These are phyloP conservation scores for Plantago coronopus DNA, from an alignment of 305 asterid species.

Conservation along the genomic window DNA sequence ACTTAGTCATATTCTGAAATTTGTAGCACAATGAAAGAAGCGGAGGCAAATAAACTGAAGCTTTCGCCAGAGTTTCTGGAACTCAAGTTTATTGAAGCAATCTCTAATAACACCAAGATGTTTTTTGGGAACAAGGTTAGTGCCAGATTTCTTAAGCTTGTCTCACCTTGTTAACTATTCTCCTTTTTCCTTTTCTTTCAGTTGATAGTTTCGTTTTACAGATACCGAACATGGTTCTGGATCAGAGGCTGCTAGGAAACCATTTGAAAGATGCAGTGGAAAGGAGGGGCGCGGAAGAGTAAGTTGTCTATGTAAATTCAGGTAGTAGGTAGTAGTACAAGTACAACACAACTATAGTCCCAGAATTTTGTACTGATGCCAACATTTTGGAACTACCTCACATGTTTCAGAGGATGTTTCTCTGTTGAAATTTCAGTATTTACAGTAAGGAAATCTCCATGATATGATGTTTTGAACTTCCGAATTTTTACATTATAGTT, in stretches of 20 bases:
- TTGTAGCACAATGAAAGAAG: constrained; percentile 74
- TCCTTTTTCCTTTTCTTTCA: constrained; percentile 8
- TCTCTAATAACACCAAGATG: constrained; percentile 87
- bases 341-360: neutral
- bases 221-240: constrained; percentile 82
- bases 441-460: too few species aligned
- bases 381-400: too few species aligned
- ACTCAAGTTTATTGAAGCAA: constrained; percentile 82
- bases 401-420: too few species aligned
- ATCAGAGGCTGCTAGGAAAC: constrained; percentile 80
- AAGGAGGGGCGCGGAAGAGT: constrained; percentile 28
- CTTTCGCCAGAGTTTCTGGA: constrained; percentile 83
- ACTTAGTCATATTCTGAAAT: constrained; percentile 19
- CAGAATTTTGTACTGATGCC: neutral
- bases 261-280: constrained; percentile 43
- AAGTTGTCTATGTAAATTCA: neutral
- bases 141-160: neutral
- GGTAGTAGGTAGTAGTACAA: neutral
- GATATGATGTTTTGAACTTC: too few species aligned
- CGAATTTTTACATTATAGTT: too few species aligned
- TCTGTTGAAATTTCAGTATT: too few species aligned
- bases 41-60: constrained; percentile 87
- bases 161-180: neutral
- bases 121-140: constrained; percentile 87
- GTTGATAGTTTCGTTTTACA: constrained; percentile 36